phyloP scores from a whole-genome alignment of 2,329 filamentous ascomycete genomes.

The Alternaria hordeiaustralica region DNA sequence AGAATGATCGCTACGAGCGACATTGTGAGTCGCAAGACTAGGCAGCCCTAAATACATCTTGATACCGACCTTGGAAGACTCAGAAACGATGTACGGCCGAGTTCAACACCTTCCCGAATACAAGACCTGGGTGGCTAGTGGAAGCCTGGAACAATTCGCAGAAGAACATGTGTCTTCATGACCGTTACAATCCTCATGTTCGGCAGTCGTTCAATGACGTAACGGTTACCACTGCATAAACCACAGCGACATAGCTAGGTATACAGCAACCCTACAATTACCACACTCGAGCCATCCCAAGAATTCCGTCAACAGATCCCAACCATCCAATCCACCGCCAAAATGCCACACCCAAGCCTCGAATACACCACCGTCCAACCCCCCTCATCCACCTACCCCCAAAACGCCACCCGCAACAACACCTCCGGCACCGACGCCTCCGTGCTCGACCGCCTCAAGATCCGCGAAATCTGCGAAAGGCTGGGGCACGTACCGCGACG shows the following conservation, averaged over 20 bases:
- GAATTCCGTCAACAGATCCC: not conserved
- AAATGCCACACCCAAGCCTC: not conserved
- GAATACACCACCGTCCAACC: not conserved
- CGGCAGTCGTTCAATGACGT: not conserved
- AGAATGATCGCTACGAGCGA: not conserved
- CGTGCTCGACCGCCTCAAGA: not conserved
- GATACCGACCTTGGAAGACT: not conserved
- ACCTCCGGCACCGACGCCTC: not conserved
- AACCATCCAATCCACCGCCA: not conserved
- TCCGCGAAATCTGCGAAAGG: not conserved
- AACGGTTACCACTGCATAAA: not conserved
- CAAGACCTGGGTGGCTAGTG: not conserved
- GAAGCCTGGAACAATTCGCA: not conserved
- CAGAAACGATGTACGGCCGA: not conserved
- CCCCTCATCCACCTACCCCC: not conserved
- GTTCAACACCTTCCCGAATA: not conserved
- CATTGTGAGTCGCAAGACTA: not conserved
- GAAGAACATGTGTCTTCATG: not conserved
- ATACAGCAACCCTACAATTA: not conserved
- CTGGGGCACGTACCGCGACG: not conserved
- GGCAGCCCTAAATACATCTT: not conserved
- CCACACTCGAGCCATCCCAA: too few species aligned
- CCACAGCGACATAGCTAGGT: not conserved
- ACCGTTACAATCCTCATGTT: not conserved
- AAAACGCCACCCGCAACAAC: not conserved